Evolutionary conservation across 805 yeast genomes (phyloP).

Genomic region (Suhomyces prunicola): DNA sequence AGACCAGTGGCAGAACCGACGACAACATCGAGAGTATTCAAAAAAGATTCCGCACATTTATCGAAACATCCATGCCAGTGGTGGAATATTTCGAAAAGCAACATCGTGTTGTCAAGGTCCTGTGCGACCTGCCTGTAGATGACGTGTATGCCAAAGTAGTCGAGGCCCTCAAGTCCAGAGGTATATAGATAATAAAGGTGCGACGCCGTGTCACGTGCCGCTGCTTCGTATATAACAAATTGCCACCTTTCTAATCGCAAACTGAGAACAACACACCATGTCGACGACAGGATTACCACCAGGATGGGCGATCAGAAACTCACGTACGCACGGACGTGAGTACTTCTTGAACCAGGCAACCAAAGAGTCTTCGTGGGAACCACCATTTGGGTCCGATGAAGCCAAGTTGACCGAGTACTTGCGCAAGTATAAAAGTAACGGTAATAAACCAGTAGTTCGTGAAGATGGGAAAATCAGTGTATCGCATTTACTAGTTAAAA

Average conservation of each 20-base stretch:
- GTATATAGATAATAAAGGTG: slow-evolving; percentile 16
- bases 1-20: slow-evolving; percentile 91
- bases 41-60: slow-evolving; percentile 82
- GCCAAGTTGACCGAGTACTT: slow-evolving; percentile 57
- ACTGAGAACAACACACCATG: slow-evolving; percentile 1
- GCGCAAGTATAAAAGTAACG: slow-evolving; percentile 29
- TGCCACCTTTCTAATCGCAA: not conserved
- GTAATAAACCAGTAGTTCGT: slow-evolving; percentile 45
- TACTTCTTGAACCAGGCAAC: slow-evolving; percentile 74
- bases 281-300: slow-evolving; percentile 72
- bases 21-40: slow-evolving; percentile 88
- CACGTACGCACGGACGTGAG: slow-evolving; percentile 79
- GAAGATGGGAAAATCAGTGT: slow-evolving; percentile 65
- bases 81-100: slow-evolving; percentile 76
- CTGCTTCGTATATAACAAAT: not conserved
- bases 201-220: not conserved
- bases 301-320: slow-evolving; percentile 78
- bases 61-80: slow-evolving; percentile 92
- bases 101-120: slow-evolving; percentile 70
- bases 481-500: slow-evolving; percentile 80
- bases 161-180: slow-evolving; percentile 51
- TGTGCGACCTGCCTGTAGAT: slow-evolving; percentile 79
- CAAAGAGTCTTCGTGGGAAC: slow-evolving; percentile 81
- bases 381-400: slow-evolving; percentile 79
- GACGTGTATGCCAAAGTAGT: slow-evolving; percentile 69